Percentiles rank a stretch among this genome's conserved stretches.
Evolutionary conservation across 2,329 filamentous ascomycete species (phyloP).

Genomic region (Aspergillus sp.): DNA sequence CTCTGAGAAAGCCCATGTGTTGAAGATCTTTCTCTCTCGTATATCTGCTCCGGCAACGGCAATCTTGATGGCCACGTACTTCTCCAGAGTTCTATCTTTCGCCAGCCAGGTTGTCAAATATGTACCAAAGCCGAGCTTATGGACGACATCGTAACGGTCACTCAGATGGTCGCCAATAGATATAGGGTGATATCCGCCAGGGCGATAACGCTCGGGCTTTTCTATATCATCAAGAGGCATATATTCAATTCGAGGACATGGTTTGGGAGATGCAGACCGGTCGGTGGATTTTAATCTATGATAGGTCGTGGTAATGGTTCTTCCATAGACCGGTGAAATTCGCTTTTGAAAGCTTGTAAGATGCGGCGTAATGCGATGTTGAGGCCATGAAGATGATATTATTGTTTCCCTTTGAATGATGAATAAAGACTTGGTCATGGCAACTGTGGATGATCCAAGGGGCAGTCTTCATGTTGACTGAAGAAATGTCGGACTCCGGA

Average conservation of each 20-base stretch:
- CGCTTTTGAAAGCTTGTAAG: neutral
- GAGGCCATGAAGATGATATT: neutral
- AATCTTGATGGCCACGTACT: neutral
- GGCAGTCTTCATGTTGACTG: neutral
- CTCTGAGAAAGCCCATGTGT: neutral
- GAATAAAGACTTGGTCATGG: neutral
- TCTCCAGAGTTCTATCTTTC: neutral
- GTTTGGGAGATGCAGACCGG: neutral
- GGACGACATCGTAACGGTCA: neutral
- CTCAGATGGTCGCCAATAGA: neutral
- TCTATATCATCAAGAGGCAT: neutral
- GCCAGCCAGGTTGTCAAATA: neutral
- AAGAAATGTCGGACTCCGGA: no score
- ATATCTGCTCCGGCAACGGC: neutral
- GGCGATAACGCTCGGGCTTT: neutral
- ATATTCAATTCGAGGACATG: neutral
- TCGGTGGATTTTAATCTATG: neutral
- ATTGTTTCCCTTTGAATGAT: neutral
- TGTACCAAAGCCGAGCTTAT: neutral
- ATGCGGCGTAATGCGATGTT: neutral
- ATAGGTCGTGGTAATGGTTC: neutral
- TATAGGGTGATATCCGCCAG: neutral
- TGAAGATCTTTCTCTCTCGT: neutral
- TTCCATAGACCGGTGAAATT: neutral
- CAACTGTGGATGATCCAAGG: neutral